phyloP scores from a whole-genome alignment of 441 rosid species.

The Breynia disticha region DNA sequence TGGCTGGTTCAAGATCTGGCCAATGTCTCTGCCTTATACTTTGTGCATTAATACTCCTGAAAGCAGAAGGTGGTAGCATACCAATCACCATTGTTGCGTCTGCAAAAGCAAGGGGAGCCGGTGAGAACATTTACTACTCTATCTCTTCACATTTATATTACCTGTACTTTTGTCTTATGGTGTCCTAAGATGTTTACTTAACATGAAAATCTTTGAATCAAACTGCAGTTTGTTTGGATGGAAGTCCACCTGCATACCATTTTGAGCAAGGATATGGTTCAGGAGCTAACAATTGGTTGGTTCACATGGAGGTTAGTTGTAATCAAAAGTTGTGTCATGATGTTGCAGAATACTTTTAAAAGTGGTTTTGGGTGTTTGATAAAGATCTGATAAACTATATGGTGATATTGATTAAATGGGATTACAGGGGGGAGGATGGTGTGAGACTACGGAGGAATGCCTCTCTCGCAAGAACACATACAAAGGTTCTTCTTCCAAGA shows the following conservation, averaged over 20 bases:
- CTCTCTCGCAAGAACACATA: slow-evolving; percentile 34
- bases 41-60: slow-evolving; percentile 6
- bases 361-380: neutral
- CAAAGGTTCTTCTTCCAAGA: slow-evolving; percentile 54
- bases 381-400: neutral
- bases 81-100: slow-evolving; percentile 25
- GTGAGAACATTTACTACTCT: slow-evolving; percentile 10
- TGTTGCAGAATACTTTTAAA: neutral
- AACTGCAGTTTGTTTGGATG: slow-evolving; percentile 52
- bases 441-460: slow-evolving; percentile 39
- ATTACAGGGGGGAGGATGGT: slow-evolving; percentile 86
- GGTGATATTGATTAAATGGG: neutral
- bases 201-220: neutral
- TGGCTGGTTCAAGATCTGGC: slow-evolving; percentile 11
- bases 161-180: too few relatives aligned
- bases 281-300: slow-evolving; percentile 43
- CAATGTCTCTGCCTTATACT: slow-evolving; percentile 10
- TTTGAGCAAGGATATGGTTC: slow-evolving; percentile 41
- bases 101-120: slow-evolving; percentile 36
- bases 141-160: too few relatives aligned
- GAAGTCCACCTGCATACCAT: slow-evolving; percentile 55
- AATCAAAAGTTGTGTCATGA: neutral
- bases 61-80: slow-evolving; percentile 20
- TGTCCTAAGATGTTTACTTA: too few relatives aligned
- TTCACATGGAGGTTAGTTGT: slow-evolving; percentile 45